A percentile compares a stretch with the other conserved stretches of the same genome.
phyloP scores from a whole-genome alignment of 2,329 filamentous ascomycete genomes.

The Aspergillus sp. region DNA sequence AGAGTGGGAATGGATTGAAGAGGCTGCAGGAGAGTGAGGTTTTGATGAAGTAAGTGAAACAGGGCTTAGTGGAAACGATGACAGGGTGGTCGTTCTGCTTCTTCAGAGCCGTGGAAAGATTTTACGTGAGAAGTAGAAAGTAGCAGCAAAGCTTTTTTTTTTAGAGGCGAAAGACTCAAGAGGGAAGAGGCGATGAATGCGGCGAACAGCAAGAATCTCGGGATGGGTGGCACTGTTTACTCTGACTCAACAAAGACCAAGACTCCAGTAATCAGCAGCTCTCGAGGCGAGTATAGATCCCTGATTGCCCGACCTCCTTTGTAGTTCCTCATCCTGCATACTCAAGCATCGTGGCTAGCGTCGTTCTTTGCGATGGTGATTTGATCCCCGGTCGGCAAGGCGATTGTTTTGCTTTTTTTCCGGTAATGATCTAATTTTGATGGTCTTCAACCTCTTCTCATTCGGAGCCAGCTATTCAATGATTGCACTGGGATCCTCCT shows the following conservation, averaged over 20 bases:
- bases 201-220: constrained; percentile 10
- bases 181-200: constrained; percentile 11
- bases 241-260: constrained; percentile 16
- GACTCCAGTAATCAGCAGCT: not conserved
- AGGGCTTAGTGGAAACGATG: constrained; percentile 3
- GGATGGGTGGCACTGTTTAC: constrained; percentile 17
- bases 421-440: constrained; percentile 5
- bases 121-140: not conserved
- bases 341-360: constrained; percentile 12
- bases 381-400: constrained; percentile 13
- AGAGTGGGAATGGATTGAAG: constrained; percentile 6
- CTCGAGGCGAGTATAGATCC: not conserved
- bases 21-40: constrained; percentile 3
- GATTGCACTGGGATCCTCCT: not conserved
- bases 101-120: constrained; percentile 1
- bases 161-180: constrained; percentile 11
- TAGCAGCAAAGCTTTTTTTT: constrained; percentile 3
- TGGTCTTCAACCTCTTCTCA: not conserved
- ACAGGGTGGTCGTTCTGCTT: constrained; percentile 2
- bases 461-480: not conserved
- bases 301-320: constrained; percentile 4
- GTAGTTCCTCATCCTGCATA: not conserved
- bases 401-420: constrained; percentile 16
- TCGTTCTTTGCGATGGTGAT: constrained; percentile 11
- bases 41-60: constrained; percentile 19